phyloP scores from a whole-genome alignment of 306 rosid species.

The Cucumis melo region DNA sequence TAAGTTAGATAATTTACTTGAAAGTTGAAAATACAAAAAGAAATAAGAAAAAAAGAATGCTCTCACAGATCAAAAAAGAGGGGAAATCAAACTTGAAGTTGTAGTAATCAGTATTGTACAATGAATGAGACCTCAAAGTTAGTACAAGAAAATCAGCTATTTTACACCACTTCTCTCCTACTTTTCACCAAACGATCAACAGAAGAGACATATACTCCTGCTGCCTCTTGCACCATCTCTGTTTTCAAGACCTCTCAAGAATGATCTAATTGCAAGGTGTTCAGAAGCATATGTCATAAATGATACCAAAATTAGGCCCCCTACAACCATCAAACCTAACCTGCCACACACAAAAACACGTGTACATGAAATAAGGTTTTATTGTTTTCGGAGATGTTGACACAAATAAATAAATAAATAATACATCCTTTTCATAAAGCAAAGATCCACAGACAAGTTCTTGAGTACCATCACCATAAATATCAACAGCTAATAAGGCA shows the following conservation, averaged over 20 bases:
- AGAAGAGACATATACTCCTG: conserved; percentile 33
- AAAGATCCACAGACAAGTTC: background rate
- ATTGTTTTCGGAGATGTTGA: background rate
- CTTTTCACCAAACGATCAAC: conserved; percentile 26
- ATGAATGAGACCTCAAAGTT: background rate
- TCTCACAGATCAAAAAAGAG: background rate
- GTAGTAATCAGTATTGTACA: background rate
- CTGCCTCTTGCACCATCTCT: conserved; percentile 35
- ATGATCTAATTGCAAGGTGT: conserved; percentile 75
- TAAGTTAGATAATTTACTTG: no score
- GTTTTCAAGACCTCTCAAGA: conserved; percentile 66
- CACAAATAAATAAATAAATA: background rate
- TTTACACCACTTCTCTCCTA: background rate
- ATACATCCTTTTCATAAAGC: background rate
- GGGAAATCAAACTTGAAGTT: background rate
- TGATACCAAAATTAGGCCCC: conserved; percentile 69
- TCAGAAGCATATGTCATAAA: conserved; percentile 94
- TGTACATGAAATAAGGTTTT: background rate
- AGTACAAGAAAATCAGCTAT: background rate
- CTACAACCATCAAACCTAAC: conserved; percentile 84
- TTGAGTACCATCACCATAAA: background rate
- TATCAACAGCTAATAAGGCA: background rate
- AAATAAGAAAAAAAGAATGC: background rate
- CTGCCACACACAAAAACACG: conserved; percentile 24
- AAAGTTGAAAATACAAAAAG: no score